Conservation (phyloP, 371 early-diverging fungal species). For the Mortierella sp. region DNA sequence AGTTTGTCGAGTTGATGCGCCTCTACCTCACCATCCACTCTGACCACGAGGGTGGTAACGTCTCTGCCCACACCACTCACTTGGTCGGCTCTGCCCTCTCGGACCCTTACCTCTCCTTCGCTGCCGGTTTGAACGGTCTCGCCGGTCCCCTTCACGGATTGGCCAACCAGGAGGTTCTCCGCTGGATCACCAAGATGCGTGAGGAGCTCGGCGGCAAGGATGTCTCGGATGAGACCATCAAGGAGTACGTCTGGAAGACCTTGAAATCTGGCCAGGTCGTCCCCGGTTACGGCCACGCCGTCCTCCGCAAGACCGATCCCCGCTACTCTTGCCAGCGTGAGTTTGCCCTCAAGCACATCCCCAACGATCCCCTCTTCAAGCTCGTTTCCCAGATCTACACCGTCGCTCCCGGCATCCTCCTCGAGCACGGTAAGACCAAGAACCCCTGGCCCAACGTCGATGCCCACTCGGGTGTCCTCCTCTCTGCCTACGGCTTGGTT, state of each 20-base stretch:
- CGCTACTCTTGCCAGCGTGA: slow-evolving; percentile 99
- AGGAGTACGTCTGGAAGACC: slow-evolving; percentile 96
- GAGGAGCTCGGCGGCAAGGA: slow-evolving; percentile 85
- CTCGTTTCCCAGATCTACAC: slow-evolving; percentile 96
- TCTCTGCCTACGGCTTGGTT: slow-evolving; percentile 96
- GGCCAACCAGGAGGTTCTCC: slow-evolving; percentile 99
- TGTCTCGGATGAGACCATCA: slow-evolving; percentile 93
- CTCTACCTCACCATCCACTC: slow-evolving; percentile 99
- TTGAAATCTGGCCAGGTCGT: slow-evolving; percentile 97
- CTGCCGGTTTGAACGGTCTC: slow-evolving; percentile 97
- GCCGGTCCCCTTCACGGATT: slow-evolving; percentile 99
- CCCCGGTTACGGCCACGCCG: slow-evolving; percentile 99
- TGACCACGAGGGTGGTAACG: slow-evolving; percentile 99
- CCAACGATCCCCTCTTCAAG: slow-evolving; percentile 97
- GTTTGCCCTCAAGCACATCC: slow-evolving; percentile 98
- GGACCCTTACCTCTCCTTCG: slow-evolving; percentile 98
- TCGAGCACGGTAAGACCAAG: slow-evolving; percentile 99
- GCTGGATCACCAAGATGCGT: slow-evolving; percentile 96
- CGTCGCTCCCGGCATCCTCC: slow-evolving; percentile 95
- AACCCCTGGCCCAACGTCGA: slow-evolving; percentile 99
- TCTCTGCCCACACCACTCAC: slow-evolving; percentile 95
- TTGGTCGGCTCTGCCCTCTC: slow-evolving; percentile 97
- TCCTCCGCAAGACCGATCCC: slow-evolving; percentile 96
- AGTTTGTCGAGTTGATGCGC: slow-evolving; percentile 97
- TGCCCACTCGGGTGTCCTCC: slow-evolving; percentile 98